Base-by-base conservation (phyloP, 805 yeast genomes). In the Cyberlindnera misumaiensis region DNA sequence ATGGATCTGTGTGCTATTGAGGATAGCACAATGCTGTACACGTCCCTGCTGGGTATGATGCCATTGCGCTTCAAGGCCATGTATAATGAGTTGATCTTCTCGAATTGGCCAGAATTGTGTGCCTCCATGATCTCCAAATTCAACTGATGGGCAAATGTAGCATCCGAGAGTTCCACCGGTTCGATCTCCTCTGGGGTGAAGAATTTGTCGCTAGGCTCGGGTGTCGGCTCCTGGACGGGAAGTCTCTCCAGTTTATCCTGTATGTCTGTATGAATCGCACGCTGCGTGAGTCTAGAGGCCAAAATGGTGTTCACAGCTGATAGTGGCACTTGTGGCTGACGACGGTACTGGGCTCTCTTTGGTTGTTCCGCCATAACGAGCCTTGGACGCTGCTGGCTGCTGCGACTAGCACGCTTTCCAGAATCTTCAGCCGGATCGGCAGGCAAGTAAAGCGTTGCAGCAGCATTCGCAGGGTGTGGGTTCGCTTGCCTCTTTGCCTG, bases 1-100 rank as follows among this genome's bases (percentile, higher is more conserved):
- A 75, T 58, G 3, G 64, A 50, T 56, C 93, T 68, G 31, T 56
- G 43, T 11, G 70, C 58, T 10, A 83, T 67, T 1, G 88, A 77
- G 15, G 61, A 56, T 32, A 83, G 59, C 5, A 82, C 76, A 13
- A 70, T 60, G 43, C 75, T 72, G 59, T 75, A 83, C 2, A 68
- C 56, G 3, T 67, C 70, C 6, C 75, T 53, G 7, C 77, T 62
- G 20, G 85, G 84, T 2, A 72, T 50, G 4, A 69, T 47, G 7
- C 57, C 58, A 40, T 67, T 67, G 48, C 72, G 55, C 46, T 62
- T 64, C 35, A 67, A 43, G 2, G 72, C 56, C 49, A 63, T 62
- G 38, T 65, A 67, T 5, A 64, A 41, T 0, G 71, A 55, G 38
- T 65, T 61, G 27, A 66, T 60, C 38, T 51, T 58, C 41, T 66